Evolutionary conservation across 2,329 filamentous ascomycete species (phyloP).

Genomic region (Fusarium abutilonis): DNA sequence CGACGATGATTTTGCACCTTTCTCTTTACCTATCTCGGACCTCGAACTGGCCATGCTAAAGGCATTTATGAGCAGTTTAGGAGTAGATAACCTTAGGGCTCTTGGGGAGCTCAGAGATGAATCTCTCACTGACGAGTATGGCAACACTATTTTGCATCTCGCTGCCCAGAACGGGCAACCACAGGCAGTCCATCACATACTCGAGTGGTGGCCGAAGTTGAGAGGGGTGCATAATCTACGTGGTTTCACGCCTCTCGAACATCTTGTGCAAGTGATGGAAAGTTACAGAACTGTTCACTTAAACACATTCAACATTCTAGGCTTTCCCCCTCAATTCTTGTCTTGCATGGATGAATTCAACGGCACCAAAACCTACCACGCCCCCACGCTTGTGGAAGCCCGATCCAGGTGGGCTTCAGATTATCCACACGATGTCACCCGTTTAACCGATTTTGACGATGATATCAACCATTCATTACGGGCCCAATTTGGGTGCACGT

Average conservation of each 20-base stretch:
- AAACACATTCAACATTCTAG: no score
- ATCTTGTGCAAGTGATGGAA: background rate
- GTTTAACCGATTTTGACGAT: no score
- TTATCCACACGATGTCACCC: no score
- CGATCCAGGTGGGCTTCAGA: no score
- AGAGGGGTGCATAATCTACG: background rate
- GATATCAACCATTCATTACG: background rate
- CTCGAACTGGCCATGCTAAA: no score
- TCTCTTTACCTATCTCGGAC: background rate
- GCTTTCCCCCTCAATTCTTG: no score
- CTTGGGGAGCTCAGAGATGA: no score
- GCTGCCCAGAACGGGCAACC: background rate
- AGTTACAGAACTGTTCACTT: background rate
- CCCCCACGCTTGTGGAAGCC: no score
- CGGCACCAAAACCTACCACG: no score
- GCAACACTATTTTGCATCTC: conserved; percentile 11
- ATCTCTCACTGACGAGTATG: background rate
- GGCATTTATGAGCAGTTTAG: no score
- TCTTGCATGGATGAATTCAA: no score
- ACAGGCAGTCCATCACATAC: background rate
- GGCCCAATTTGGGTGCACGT: conserved; percentile 8
- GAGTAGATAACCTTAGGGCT: no score
- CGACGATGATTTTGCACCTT: background rate
- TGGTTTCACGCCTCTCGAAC: conserved; percentile 9
- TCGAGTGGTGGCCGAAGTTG: background rate